Evolutionary conservation across 2,329 filamentous ascomycete species (phyloP), one percentile per base, ranked within the genome.

Genomic region (Pseudogymnoascus verrucosus): DNA sequence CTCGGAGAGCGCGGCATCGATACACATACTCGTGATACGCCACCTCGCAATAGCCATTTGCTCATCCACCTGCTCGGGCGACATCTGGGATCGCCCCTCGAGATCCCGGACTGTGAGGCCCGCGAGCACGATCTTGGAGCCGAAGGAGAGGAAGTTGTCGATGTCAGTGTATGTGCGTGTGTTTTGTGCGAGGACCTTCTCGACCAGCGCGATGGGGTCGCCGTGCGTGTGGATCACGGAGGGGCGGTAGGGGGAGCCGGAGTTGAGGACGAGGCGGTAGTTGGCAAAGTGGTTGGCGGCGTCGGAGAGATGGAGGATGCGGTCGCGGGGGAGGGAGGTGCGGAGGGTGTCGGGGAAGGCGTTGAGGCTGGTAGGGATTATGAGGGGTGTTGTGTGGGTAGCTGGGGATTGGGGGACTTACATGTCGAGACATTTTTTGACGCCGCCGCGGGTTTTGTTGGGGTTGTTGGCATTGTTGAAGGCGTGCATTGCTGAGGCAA

Each of bases 401-500:
- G 0, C 42, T 62, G 6, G 34, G 12, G 16, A 40, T 31, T 14
- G 60, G 37, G 54, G 12, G 39, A 73, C 84, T 75, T 76, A 89
- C 88, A 90, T 89, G 60, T 91, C 88, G 68, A 88, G 82, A 54
- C 89, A 91, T 73, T 86, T 90, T 75, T 90, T 91, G 70, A 95
- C 80, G 0, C 88, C 88, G 14, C 90, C 90, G 67, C 90, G 82
- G 1, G 84, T 89, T 63, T 85, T 84, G 69, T 93, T 92, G 0
- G 89, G 89, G 70, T 95, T 95, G 21, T 88, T 90, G 2, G 90
- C 90, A 71, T 90, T 90, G 70, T 95, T 90, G 71, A 92, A 95
- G 3, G 88, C 83, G 62, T 83, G 80, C 77, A 92, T 82, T 1
- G 88, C 87, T 57, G 85, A 80, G 1, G 79, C 79, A 44, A 89